These are phyloP conservation scores for Phlebiopsis flavidoalba DNA, from an alignment of 768 basidiomycete genomes.

Conservation along the genomic window DNA sequence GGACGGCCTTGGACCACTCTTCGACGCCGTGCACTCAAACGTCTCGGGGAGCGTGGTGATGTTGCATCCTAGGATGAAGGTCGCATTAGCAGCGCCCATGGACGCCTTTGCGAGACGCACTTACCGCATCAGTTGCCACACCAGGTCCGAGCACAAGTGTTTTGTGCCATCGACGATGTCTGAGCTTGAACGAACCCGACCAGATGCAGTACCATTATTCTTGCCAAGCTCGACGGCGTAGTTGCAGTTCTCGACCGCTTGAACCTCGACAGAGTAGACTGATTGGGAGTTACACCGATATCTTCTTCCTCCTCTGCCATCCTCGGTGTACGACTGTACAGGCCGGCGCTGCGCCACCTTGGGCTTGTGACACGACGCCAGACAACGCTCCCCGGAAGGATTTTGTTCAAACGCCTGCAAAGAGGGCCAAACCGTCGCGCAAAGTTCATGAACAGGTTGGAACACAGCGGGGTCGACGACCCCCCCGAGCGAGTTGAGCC, in stretches of 20 bases:
- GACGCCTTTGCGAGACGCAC: constrained; percentile 16
- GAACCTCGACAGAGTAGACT: constrained; percentile 85
- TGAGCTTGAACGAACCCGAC: constrained; percentile 93
- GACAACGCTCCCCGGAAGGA: constrained; percentile 85
- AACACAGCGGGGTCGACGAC: constrained; percentile 94
- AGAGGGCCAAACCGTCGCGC: constrained; percentile 84
- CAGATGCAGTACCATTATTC: constrained; percentile 89
- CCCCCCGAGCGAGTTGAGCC: constrained; percentile 96
- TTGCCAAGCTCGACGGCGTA: constrained; percentile 91
- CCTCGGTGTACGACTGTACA: constrained; percentile 28
- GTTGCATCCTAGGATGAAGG: constrained; percentile 52
- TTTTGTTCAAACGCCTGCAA: constrained; percentile 97
- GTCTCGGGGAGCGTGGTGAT: constrained; percentile 96
- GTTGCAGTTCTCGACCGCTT: constrained; percentile 98
- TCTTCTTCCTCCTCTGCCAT: constrained; percentile 72
- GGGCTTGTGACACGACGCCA: constrained; percentile 96
- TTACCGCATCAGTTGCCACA: constrained; percentile 96
- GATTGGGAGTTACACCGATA: constrained; percentile 78
- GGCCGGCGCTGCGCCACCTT: constrained; percentile 49
- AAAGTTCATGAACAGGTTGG: constrained; percentile 96
- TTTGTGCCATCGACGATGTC: constrained; percentile 92
- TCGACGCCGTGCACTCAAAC: constrained; percentile 45
- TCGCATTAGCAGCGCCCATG: background rate
- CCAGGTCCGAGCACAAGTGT: constrained; percentile 92
- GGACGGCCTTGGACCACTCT: constrained; percentile 72